Conservation (phyloP, 495 filamentous ascomycete genomes). For the Aspergillus avenaceus region DNA sequence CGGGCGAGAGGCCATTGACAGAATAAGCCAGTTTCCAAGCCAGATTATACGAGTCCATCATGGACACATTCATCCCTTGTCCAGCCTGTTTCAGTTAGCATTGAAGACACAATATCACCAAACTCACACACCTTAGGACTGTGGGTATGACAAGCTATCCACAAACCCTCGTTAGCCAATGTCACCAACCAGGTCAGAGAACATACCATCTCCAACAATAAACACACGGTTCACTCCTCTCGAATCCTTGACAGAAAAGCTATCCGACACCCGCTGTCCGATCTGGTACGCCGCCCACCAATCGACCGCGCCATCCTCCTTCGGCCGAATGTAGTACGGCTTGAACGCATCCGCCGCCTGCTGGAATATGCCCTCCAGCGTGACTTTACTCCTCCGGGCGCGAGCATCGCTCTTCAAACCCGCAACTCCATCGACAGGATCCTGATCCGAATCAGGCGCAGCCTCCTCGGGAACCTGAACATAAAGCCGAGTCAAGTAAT, state of each 20-base stretch:
- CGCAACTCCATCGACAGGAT: conserved; percentile 10
- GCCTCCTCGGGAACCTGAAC: conserved; percentile 46
- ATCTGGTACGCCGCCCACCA: conserved; percentile 68
- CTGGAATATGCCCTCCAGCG: conserved; percentile 37
- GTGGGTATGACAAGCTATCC: conserved; percentile 52
- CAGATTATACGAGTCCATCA: conserved; percentile 78
- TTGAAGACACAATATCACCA: too few relatives aligned
- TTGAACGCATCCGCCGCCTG: conserved; percentile 39
- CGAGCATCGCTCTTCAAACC: conserved; percentile 24
- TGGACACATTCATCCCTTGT: conserved; percentile 87
- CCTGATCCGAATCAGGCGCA: conserved; percentile 14
- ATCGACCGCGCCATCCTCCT: conserved; percentile 40
- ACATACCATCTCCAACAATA: conserved; percentile 59
- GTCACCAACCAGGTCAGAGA: not conserved
- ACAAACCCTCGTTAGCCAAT: not conserved
- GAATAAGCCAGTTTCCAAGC: conserved; percentile 80
- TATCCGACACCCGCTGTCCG: conserved; percentile 66
- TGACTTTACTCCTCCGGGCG: conserved; percentile 33
- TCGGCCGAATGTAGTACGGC: conserved; percentile 44
- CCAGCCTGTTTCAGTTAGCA: conserved; percentile 54
- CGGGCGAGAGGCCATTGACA: conserved; percentile 54
- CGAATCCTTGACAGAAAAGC: conserved; percentile 58
- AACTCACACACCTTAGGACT: conserved; percentile 59
- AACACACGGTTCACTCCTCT: conserved; percentile 52
- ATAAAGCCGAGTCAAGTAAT: conserved; percentile 65